Evolutionary conservation across 768 basidiomycete genomes (phyloP).

Genomic region (Amanita pallidorosea): DNA sequence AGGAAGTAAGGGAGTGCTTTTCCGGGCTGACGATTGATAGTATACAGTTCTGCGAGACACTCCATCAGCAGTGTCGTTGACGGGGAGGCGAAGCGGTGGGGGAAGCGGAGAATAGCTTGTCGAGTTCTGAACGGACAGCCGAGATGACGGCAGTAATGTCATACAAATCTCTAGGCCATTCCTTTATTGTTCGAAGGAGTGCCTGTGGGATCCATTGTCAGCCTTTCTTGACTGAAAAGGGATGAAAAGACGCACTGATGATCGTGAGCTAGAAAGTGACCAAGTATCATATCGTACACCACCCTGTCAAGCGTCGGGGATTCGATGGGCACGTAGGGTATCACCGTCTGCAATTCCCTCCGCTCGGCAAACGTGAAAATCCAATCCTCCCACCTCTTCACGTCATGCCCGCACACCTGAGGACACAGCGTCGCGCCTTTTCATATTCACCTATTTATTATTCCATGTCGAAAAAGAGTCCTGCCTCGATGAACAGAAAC

Average conservation of each 20-base stretch:
- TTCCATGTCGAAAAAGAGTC: background rate
- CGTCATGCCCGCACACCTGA: slow-evolving; percentile 74
- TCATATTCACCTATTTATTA: background rate
- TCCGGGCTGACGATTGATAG: slow-evolving; percentile 81
- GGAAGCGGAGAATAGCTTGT: slow-evolving; percentile 43
- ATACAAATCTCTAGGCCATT: slow-evolving; percentile 90
- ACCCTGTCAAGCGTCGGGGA: slow-evolving; percentile 70
- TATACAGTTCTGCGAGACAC: slow-evolving; percentile 88
- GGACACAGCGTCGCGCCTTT: slow-evolving; percentile 63
- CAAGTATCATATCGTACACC: slow-evolving; percentile 94
- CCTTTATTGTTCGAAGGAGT: slow-evolving; percentile 64
- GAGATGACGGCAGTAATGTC: slow-evolving; percentile 80
- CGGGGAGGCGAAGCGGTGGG: slow-evolving; percentile 29
- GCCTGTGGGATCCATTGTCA: slow-evolving; percentile 32
- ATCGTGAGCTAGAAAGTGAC: slow-evolving; percentile 74
- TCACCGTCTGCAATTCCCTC: slow-evolving; percentile 76
- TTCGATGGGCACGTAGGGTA: slow-evolving; percentile 81
- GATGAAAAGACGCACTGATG: slow-evolving; percentile 37
- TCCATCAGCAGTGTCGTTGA: slow-evolving; percentile 69
- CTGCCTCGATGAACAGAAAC: slow-evolving; percentile 9
- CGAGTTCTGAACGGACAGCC: slow-evolving; percentile 78
- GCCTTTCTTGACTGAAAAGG: background rate
- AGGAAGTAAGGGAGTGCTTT: slow-evolving; percentile 91
- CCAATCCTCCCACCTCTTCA: slow-evolving; percentile 91
- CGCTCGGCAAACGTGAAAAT: slow-evolving; percentile 84